A percentile compares a stretch with the other conserved stretches of the same genome.
Conservation (phyloP, 2,329 filamentous ascomycete species). For the Ascochyta viciae-villosae region DNA sequence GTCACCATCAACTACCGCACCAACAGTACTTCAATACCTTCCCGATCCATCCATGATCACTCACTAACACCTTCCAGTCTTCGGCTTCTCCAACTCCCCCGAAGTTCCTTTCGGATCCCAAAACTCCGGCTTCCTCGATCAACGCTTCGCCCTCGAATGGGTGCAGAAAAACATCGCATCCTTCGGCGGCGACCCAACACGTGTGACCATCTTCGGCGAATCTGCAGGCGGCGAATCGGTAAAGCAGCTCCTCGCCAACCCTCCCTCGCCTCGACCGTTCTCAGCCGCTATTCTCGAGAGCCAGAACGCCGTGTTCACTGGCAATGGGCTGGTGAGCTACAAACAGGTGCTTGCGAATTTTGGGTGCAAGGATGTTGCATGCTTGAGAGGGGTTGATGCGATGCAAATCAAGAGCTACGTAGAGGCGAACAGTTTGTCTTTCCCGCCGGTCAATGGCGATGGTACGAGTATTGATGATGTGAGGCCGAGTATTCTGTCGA, state of each 20-base stretch:
- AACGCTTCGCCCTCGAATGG: constrained; percentile 61
- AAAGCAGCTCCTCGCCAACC: constrained; percentile 31
- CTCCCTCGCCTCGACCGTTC: constrained; percentile 26
- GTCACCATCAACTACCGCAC: constrained; percentile 39
- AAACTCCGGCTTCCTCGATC: constrained; percentile 63
- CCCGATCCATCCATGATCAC: neutral
- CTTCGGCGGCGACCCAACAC: constrained; percentile 56
- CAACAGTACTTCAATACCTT: constrained; percentile 16
- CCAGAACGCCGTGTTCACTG: constrained; percentile 17
- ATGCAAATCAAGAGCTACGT: constrained; percentile 16
- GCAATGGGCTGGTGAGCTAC: constrained; percentile 17
- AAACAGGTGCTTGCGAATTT: constrained; percentile 16
- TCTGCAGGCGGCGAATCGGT: constrained; percentile 31
- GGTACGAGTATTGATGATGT: constrained; percentile 18
- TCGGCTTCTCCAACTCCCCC: constrained; percentile 32
- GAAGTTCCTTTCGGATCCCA: constrained; percentile 27
- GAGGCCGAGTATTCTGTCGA: constrained; percentile 10
- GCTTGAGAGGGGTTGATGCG: constrained; percentile 11
- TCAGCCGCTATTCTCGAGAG: constrained; percentile 34
- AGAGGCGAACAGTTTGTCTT: constrained; percentile 13
- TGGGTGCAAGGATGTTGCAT: constrained; percentile 13
- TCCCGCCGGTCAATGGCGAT: constrained; percentile 21
- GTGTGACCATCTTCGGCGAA: constrained; percentile 55
- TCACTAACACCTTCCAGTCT: constrained; percentile 16
- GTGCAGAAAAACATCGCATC: constrained; percentile 55